Percentiles rank a stretch among this genome's conserved stretches.
phyloP scores from a whole-genome alignment of 305 asterid species.

The Euphrasia arctica region DNA sequence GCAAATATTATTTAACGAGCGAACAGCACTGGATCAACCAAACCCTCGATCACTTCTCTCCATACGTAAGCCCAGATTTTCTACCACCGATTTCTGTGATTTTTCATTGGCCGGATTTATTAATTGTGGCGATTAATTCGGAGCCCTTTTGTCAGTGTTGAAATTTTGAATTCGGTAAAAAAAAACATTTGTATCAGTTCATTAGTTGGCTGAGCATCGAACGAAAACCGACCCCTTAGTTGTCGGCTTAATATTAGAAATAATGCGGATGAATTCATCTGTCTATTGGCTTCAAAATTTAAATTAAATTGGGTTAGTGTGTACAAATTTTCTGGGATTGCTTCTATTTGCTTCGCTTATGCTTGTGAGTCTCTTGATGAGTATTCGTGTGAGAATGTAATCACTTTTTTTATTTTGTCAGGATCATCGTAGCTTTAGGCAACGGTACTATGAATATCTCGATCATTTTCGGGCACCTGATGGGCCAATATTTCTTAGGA shows the following conservation, averaged over 20 bases:
- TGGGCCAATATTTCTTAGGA: slow-evolving; percentile 84
- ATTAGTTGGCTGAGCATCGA: not conserved
- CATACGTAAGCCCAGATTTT: slow-evolving; percentile 45
- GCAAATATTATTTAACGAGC: slow-evolving; percentile 50
- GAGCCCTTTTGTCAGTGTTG: not conserved
- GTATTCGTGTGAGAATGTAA: not conserved
- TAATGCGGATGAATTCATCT: not conserved
- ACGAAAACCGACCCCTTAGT: not conserved
- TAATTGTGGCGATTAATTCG: not conserved
- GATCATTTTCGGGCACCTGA: slow-evolving; percentile 69
- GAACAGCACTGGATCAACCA: slow-evolving; percentile 78
- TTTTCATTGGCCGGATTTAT: slow-evolving; percentile 6
- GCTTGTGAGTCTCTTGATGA: not conserved
- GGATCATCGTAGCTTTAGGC: slow-evolving; percentile 77
- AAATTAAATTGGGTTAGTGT: not conserved
- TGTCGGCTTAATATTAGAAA: too few relatives aligned
- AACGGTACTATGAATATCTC: slow-evolving; percentile 86
- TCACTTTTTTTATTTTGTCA: slow-evolving; percentile 28
- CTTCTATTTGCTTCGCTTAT: not conserved
- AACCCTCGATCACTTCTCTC: slow-evolving; percentile 95
- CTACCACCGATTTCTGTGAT: not conserved
- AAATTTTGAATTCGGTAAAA: not conserved
- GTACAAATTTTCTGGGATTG: not conserved
- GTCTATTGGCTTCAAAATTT: not conserved
- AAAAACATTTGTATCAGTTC: too few relatives aligned